Conservation (phyloP, 2,329 filamentous ascomycete species). For the Blastomyces silverae region DNA sequence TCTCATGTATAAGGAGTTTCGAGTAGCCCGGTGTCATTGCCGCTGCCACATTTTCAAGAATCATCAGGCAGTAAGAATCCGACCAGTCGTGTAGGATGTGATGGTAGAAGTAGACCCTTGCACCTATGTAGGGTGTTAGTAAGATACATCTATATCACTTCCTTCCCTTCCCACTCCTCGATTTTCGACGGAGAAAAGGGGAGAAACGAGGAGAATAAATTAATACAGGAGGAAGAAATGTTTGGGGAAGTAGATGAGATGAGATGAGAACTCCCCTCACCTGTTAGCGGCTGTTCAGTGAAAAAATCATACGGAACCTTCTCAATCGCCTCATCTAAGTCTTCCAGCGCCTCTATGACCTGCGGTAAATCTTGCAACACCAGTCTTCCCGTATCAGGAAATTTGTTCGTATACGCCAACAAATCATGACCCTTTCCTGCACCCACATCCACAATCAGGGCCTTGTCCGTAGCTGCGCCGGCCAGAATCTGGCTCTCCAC, state of each 20-base stretch:
- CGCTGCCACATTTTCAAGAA: background rate
- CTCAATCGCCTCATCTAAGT: background rate
- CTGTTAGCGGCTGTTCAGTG: background rate
- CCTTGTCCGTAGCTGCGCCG: background rate
- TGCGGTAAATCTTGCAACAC: constrained; percentile 2
- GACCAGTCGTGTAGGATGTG: constrained; percentile 2
- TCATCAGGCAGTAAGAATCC: background rate
- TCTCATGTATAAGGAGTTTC: background rate
- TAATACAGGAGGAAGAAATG: background rate
- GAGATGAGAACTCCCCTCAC: background rate
- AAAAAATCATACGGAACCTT: background rate
- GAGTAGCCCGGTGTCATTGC: background rate
- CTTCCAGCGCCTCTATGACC: background rate
- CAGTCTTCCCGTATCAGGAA: background rate
- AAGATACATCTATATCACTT: background rate
- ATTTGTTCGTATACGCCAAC: background rate
- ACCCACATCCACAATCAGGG: background rate
- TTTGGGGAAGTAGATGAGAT: background rate
- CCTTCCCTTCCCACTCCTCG: background rate
- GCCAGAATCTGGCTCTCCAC: constrained; percentile 11
- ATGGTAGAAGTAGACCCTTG: constrained; percentile 2
- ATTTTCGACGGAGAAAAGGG: background rate
- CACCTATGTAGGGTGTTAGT: background rate
- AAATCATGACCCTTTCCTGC: background rate
- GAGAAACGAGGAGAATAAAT: too few relatives aligned